These are phyloP conservation scores for Tolypocladium tundrense DNA, from an alignment of 2,329 filamentous ascomycete genomes.

Conservation along the genomic window DNA sequence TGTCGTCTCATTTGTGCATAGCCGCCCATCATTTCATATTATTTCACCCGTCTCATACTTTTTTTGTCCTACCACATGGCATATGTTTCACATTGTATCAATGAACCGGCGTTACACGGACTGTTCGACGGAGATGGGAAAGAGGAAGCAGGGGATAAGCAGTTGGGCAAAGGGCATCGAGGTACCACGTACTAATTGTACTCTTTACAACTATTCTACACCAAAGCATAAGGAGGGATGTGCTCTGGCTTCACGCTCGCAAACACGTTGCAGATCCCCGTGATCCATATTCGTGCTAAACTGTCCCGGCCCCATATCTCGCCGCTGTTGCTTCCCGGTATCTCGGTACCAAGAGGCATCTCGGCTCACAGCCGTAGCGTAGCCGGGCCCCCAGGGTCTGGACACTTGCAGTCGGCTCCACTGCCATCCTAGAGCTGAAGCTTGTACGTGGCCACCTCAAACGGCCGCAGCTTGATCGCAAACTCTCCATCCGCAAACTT, in stretches of 20 bases:
- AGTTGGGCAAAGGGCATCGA: neutral
- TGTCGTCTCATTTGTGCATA: neutral
- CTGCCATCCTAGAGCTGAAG: conserved; percentile 37
- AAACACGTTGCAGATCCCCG: neutral
- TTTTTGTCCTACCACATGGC: neutral
- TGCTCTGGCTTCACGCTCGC: neutral
- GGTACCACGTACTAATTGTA: neutral
- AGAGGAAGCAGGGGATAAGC: neutral
- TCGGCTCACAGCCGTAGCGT: conserved; percentile 5
- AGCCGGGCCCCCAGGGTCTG: conserved; percentile 8
- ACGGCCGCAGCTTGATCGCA: conserved; percentile 59
- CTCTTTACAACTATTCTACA: neutral
- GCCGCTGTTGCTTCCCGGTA: neutral
- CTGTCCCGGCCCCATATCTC: neutral
- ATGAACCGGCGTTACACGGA: neutral
- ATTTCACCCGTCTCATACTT: neutral
- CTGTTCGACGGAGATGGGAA: neutral
- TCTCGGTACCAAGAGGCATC: neutral
- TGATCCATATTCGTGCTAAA: neutral
- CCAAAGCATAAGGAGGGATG: neutral
- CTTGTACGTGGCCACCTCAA: conserved; percentile 77
- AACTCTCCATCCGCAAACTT: conserved; percentile 39
- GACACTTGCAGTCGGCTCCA: conserved; percentile 16
- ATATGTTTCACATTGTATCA: neutral
- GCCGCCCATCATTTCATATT: neutral